A percentile compares a stretch with the other conserved stretches of the same genome.
phyloP scores from a whole-genome alignment of 176 grass and related monocot genomes.

The Bonia amplexicaulis region DNA sequence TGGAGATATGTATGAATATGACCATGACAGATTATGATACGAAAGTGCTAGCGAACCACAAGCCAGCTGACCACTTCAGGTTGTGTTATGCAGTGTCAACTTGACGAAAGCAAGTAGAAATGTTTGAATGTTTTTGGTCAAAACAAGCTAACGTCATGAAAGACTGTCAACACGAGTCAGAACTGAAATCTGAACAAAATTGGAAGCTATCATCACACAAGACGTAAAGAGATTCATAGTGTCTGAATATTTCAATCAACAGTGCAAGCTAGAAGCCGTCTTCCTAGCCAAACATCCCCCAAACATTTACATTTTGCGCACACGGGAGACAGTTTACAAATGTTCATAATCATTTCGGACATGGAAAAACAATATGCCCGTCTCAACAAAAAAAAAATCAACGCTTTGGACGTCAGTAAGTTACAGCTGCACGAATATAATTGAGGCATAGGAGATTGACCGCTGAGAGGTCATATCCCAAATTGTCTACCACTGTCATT shows the following conservation, averaged over 20 bases:
- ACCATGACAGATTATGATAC: not conserved
- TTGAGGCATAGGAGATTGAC: not conserved
- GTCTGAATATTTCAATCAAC: not conserved
- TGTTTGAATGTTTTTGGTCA: not conserved
- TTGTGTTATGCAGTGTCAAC: not conserved
- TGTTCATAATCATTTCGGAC: not conserved
- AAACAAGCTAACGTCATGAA: not conserved
- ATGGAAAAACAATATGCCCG: not conserved
- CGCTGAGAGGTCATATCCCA: not conserved
- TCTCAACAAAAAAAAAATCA: conserved; percentile 3
- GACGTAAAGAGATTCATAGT: not conserved
- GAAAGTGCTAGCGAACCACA: not conserved
- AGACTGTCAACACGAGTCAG: not conserved
- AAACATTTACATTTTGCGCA: not conserved
- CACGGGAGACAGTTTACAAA: not conserved
- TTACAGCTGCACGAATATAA: not conserved
- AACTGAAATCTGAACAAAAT: not conserved
- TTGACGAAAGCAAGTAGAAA: not conserved
- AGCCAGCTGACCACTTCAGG: not conserved
- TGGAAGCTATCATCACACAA: not conserved
- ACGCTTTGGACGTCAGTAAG: not conserved
- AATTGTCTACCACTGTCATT: conserved; percentile 13
- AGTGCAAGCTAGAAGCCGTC: not conserved
- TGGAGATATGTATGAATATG: not conserved
- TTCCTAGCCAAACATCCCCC: not conserved